phyloP scores from a whole-genome alignment of 768 basidiomycete species.

The Lentinula detonsa region DNA sequence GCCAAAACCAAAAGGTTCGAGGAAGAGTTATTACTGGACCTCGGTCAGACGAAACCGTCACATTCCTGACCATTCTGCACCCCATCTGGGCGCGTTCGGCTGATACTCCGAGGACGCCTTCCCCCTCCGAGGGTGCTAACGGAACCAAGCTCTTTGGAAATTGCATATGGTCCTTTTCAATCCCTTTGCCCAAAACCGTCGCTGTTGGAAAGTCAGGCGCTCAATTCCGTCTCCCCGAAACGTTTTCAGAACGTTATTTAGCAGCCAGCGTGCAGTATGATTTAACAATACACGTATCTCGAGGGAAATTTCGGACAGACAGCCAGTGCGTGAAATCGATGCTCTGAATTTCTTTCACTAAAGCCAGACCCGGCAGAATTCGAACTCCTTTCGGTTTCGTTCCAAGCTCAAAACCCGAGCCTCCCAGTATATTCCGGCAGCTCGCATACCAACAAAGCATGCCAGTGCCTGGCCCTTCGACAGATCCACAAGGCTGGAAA shows the following conservation, averaged over 20 bases:
- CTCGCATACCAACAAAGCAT: slow-evolving; percentile 40
- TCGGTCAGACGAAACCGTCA: slow-evolving; percentile 32
- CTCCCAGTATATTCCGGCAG: slow-evolving; percentile 41
- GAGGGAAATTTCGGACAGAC: slow-evolving; percentile 43
- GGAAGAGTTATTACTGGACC: slow-evolving; percentile 48
- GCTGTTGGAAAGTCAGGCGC: slow-evolving; percentile 30
- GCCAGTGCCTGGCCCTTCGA: slow-evolving; percentile 37
- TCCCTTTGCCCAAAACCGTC: slow-evolving; percentile 38
- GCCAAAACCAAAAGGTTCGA: slow-evolving; percentile 28
- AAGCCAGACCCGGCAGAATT: slow-evolving; percentile 23
- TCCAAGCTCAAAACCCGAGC: slow-evolving; percentile 36
- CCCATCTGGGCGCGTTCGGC: slow-evolving; percentile 44
- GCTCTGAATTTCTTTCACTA: not conserved
- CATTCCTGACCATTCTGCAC: slow-evolving; percentile 36
- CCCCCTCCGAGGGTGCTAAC: slow-evolving; percentile 31
- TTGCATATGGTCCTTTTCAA: slow-evolving; percentile 43
- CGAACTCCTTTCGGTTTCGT: slow-evolving; percentile 51
- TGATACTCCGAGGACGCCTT: slow-evolving; percentile 33
- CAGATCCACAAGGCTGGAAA: slow-evolving; percentile 52
- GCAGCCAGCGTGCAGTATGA: slow-evolving; percentile 47
- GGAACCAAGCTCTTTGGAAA: slow-evolving; percentile 39
- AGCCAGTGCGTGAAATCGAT: slow-evolving; percentile 29
- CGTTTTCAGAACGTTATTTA: slow-evolving; percentile 45
- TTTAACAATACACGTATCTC: slow-evolving; percentile 35
- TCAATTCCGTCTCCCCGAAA: slow-evolving; percentile 41